phyloP scores from a whole-genome alignment of 345 rosid species.

The Stellera chamaejasme region DNA sequence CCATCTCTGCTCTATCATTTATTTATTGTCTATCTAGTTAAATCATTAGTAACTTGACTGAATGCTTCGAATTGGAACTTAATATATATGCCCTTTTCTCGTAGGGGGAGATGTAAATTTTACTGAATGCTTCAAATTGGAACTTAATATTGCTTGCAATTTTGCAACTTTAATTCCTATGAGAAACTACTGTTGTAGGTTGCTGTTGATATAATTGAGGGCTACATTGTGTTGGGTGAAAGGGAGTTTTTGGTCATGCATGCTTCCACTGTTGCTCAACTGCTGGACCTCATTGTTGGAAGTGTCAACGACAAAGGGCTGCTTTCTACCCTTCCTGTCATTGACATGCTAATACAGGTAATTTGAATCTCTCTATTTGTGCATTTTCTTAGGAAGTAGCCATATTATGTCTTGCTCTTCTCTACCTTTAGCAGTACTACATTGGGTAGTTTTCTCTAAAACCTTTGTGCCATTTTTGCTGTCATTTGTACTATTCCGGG shows the following conservation, averaged over 20 bases:
- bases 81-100: too few relatives aligned
- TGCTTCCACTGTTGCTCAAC: conserved; percentile 73
- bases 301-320: conserved; percentile 88
- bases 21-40: too few relatives aligned
- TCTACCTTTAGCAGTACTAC: background rate
- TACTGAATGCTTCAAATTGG: too few relatives aligned
- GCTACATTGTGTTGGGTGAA: conserved; percentile 74
- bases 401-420: background rate
- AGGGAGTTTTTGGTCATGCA: conserved; percentile 71
- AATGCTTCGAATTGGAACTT: too few relatives aligned
- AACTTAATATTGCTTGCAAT: too few relatives aligned
- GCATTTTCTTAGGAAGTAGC: background rate
- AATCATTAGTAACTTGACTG: too few relatives aligned
- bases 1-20: too few relatives aligned
- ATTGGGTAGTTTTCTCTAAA: background rate
- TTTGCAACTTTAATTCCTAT: too few relatives aligned
- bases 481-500: too few relatives aligned
- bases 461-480: background rate
- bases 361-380: background rate
- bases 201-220: conserved; percentile 73
- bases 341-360: conserved; percentile 90
- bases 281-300: conserved; percentile 88
- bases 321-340: conserved; percentile 71
- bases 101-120: too few relatives aligned
- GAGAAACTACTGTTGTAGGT: conserved; percentile 39